These are phyloP conservation scores for Alternaria atra DNA, from an alignment of 2,329 filamentous ascomycete genomes.

Conservation along the genomic window DNA sequence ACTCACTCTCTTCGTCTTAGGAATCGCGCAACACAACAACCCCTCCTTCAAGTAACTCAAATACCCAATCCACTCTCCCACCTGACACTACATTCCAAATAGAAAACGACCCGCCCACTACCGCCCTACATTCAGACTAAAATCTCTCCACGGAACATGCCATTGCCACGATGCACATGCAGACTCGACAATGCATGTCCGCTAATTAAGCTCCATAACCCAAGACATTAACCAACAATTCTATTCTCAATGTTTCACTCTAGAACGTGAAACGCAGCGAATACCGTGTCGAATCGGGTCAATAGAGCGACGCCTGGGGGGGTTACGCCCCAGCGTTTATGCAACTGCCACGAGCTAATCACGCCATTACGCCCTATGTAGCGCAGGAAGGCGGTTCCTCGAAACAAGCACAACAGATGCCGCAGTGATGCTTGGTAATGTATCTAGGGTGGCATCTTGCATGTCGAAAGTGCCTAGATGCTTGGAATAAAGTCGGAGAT, in stretches of 20 bases:
- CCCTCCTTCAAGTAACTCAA: background rate
- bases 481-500: background rate
- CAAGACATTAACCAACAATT: background rate
- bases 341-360: background rate
- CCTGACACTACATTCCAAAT: background rate
- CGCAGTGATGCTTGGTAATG: background rate
- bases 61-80: background rate
- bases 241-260: background rate
- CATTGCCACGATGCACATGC: background rate
- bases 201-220: background rate
- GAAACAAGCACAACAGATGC: too few relatives aligned
- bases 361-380: background rate
- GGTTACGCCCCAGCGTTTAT: slow-evolving; percentile 1
- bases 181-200: background rate
- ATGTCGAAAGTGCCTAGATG: background rate
- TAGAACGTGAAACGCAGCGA: background rate
- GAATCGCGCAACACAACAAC: background rate
- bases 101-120: background rate
- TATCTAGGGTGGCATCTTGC: background rate
- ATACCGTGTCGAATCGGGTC: background rate
- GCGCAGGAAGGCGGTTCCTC: background rate
- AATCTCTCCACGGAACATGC: background rate
- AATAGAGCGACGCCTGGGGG: background rate
- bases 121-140: background rate
- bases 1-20: background rate